Evolutionary conservation across 2,329 filamentous ascomycete genomes (phyloP).

Genomic region (Apiospora malaysiana): DNA sequence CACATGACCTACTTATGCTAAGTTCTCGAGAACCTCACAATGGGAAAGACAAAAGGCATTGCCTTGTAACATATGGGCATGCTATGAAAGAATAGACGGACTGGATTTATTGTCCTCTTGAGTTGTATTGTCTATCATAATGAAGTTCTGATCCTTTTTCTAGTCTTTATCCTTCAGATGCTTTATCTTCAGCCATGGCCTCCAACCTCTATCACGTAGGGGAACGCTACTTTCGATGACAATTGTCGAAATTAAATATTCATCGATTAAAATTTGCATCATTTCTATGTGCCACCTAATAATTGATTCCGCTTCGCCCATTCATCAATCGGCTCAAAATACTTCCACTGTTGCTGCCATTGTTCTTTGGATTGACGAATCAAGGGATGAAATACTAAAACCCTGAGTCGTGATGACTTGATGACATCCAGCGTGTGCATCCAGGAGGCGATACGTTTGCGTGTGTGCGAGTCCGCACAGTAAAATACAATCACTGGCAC

Average conservation of each 20-base stretch:
- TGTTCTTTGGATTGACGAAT: rapidly evolving
- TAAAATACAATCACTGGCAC: not conserved
- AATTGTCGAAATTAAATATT: too few relatives aligned
- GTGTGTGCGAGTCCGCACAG: not conserved
- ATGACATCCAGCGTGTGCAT: not conserved
- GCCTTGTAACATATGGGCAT: not conserved
- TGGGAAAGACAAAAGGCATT: not conserved
- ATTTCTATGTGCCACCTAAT: too few relatives aligned
- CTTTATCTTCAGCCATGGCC: too few relatives aligned
- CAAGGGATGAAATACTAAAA: not conserved
- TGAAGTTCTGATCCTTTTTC: not conserved
- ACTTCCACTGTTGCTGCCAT: not conserved
- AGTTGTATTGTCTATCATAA: not conserved
- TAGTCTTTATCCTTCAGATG: not conserved
- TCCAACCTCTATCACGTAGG: too few relatives aligned
- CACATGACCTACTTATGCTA: not conserved
- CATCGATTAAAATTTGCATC: too few relatives aligned
- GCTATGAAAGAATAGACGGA: too few relatives aligned
- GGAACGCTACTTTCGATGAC: too few relatives aligned
- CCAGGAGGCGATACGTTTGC: not conserved
- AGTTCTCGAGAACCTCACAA: not conserved
- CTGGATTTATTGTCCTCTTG: not conserved
- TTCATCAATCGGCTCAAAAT: too few relatives aligned
- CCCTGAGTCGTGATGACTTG: not conserved
- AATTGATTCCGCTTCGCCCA: too few relatives aligned